Evolutionary conservation across 257 asterid species (phyloP).

Genomic region (Osmanthus fragrans): DNA sequence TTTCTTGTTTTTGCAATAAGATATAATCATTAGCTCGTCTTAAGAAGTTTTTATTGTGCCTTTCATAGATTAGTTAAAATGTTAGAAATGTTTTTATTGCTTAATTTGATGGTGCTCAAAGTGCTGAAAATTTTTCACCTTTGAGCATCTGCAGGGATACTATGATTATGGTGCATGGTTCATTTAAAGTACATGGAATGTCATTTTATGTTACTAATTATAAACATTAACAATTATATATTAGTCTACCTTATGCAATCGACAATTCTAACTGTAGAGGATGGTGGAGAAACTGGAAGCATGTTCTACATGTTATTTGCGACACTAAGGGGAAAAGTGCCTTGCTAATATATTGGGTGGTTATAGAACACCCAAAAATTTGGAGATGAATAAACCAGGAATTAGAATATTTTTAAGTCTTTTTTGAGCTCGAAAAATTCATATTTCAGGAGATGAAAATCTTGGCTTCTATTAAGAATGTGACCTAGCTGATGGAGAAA

Average conservation of each 20-base stretch:
- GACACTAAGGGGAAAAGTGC: conserved; percentile 9
- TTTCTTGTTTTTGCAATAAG: conserved; percentile 2
- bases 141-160: background rate
- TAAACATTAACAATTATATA: background rate
- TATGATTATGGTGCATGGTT: conserved; percentile 3
- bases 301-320: background rate
- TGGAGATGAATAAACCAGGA: background rate
- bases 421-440: background rate
- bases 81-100: conserved; percentile 3
- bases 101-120: background rate
- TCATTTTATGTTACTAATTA: background rate
- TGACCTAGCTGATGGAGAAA: background rate
- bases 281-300: background rate
- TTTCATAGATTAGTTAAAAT: background rate
- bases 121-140: conserved; percentile 3
- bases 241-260: background rate
- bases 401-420: background rate
- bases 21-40: background rate
- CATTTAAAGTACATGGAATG: conserved; percentile 8
- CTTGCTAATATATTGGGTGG: conserved; percentile 3
- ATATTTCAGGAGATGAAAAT: background rate
- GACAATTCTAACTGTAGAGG: background rate
- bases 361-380: background rate
- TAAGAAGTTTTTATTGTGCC: background rate
- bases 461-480: background rate